Evolutionary conservation across 1,139 yeast genomes (phyloP), one percentile per base, ranked within the genome.

Genomic region (Komagataea norvegica): DNA sequence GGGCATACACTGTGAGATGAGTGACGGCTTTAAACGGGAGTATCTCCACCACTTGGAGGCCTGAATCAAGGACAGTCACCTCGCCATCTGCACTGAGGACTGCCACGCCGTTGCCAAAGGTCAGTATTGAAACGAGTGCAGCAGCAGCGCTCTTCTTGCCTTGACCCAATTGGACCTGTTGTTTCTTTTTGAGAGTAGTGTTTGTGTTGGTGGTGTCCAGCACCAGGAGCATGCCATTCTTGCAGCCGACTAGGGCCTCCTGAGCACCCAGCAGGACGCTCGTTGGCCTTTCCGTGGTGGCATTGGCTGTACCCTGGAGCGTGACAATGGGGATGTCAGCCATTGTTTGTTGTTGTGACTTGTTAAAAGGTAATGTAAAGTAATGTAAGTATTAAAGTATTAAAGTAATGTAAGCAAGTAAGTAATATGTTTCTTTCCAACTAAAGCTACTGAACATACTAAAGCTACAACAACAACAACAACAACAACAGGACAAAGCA

Each of bases 11-110:
- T 24, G 39, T 38, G 9, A 40, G 29, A n/a, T 35, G 30, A 1
- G 41, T 18, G 13, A 49, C 42, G 16, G 42, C 45, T 19, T 41
- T 47, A 31, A 48, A 47, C 3, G 51, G 52, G 7, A 49, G 20
- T 11, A 37, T 24, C 20, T 49, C 53, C 8, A 39, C 20, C 14
- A 41, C 36, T 8, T 38, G 40, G 20, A 46, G 18, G 1, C 36
- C 36, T 4, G 18, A 18, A 16, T 44, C 44, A 14, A 40, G 34
- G 15, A 47, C 24, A 3, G 36, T 25, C 4, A 43, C 46, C 3
- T 25, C 16, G 0, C 40, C 39, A 17, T 35, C 30, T 3, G 17
- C 4, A 5, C 20, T 11, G 4, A 30, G 31, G 4, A 36, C 26
- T 3, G 36, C 22, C 3, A n/a, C 18, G 5, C 18, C 24, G 9